Evolutionary conservation across 208 protist genomes (phyloP).

Genomic region (Crithidia mellificae): DNA sequence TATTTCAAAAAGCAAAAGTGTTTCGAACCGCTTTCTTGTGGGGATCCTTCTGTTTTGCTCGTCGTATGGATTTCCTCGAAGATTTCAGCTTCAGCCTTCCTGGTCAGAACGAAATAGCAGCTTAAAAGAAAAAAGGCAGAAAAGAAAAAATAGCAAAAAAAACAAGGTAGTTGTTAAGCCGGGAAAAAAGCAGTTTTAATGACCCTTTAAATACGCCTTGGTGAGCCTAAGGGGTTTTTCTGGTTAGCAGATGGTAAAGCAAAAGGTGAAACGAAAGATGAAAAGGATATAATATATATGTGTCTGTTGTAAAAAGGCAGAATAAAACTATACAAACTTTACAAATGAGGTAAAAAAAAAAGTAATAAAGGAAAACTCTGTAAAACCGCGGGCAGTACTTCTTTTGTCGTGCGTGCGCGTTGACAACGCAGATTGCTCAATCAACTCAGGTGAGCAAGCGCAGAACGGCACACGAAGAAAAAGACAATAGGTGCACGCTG

Average conservation of each 20-base stretch:
- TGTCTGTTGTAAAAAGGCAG: neutral
- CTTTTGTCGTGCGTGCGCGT: neutral
- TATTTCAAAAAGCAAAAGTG: neutral
- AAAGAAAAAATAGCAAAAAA: neutral
- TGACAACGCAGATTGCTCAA: neutral
- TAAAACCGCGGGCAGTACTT: no score
- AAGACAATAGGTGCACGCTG: neutral
- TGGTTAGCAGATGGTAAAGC: neutral
- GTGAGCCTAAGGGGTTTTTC: neutral
- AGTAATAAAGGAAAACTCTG: neutral
- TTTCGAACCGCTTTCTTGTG: slow-evolving; percentile 2
- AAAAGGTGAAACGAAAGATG: neutral
- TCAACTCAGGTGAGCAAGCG: neutral
- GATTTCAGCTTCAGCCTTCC: neutral
- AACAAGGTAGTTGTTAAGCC: neutral
- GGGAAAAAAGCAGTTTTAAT: neutral
- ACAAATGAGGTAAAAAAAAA: neutral
- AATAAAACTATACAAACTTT: neutral
- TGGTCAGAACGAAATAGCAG: neutral
- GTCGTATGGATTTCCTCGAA: neutral
- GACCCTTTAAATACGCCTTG: neutral
- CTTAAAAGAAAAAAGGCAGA: neutral
- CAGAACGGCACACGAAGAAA: neutral
- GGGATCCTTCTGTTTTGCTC: neutral
- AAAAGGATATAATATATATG: neutral